These are phyloP conservation scores for Ceratocystis ficicola DNA, from an alignment of 2,329 filamentous ascomycete species.

Conservation along the genomic window DNA sequence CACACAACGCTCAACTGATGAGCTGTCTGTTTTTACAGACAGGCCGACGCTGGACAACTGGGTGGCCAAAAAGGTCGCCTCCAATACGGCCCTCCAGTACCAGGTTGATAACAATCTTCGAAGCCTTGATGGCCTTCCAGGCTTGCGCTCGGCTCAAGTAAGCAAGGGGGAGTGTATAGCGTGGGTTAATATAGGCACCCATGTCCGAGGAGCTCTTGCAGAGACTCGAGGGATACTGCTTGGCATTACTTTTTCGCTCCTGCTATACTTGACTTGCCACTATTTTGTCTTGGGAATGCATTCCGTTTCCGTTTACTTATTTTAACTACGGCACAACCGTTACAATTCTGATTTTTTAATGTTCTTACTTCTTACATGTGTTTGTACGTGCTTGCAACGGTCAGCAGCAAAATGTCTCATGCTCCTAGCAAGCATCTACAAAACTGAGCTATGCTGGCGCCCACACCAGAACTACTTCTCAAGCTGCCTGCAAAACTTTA, in stretches of 20 bases:
- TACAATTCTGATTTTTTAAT: not conserved
- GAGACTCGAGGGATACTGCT: conserved; percentile 30
- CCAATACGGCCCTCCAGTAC: conserved; percentile 42
- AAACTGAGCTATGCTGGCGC: too few species aligned
- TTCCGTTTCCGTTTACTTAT: too few species aligned
- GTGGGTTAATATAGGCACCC: conserved; percentile 30
- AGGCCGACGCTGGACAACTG: conserved; percentile 45
- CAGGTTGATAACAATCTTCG: conserved; percentile 42
- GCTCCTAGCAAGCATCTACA: too few species aligned
- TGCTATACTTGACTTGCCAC: conserved; percentile 13
- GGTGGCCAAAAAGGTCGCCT: conserved; percentile 37
- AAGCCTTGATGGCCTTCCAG: conserved; percentile 49
- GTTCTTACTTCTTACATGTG: too few species aligned
- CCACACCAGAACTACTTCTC: too few species aligned
- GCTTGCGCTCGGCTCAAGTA: conserved; percentile 41
- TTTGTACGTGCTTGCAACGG: too few species aligned
- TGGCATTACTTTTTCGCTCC: conserved; percentile 22
- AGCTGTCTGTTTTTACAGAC: conserved; percentile 38
- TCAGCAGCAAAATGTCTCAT: too few species aligned
- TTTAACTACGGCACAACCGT: not conserved
- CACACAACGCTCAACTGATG: conserved; percentile 24
- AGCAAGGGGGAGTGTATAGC: conserved; percentile 38
- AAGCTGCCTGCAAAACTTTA: too few species aligned
- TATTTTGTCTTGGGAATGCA: not conserved
- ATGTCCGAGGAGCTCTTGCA: not conserved